These are phyloP conservation scores for Colletotrichum spaethianum DNA, from an alignment of 2,329 filamentous ascomycete genomes.

Conservation along the genomic window DNA sequence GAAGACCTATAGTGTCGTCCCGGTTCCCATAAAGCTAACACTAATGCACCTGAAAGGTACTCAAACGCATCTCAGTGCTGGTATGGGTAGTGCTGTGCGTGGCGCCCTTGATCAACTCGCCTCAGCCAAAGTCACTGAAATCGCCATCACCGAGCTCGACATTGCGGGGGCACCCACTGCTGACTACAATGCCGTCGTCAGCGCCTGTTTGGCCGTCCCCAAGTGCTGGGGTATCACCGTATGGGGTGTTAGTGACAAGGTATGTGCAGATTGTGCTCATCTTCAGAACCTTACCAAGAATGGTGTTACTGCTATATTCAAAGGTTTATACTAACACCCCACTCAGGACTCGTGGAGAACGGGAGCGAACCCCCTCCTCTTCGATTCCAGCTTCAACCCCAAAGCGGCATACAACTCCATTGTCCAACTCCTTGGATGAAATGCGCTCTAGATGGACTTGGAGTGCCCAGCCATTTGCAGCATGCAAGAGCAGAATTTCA, in stretches of 20 bases:
- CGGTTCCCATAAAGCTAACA: not conserved
- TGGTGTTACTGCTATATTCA: not conserved
- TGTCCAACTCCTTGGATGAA: conserved; percentile 42
- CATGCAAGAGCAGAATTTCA: not conserved
- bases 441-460: not conserved
- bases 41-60: conserved; percentile 50
- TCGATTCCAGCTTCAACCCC: conserved; percentile 64
- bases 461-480: not conserved
- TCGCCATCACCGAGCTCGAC: conserved; percentile 58
- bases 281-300: conserved; percentile 48
- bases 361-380: conserved; percentile 62
- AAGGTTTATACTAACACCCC: not conserved
- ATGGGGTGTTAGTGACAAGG: conserved; percentile 57
- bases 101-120: conserved; percentile 67
- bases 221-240: conserved; percentile 49
- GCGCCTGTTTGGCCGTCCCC: conserved; percentile 46
- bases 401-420: conserved; percentile 67
- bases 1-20: not conserved
- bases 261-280: not conserved
- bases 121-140: conserved; percentile 63
- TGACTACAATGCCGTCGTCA: conserved; percentile 53
- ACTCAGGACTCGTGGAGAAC: not conserved
- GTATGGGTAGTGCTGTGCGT: conserved; percentile 59
- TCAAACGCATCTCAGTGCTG: conserved; percentile 67
- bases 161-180: conserved; percentile 69